A percentile compares a stretch with the other conserved stretches of the same genome.
These are phyloP conservation scores for Ustilago hordei DNA, from an alignment of 1,284 basidiomycete species.

Conservation along the genomic window DNA sequence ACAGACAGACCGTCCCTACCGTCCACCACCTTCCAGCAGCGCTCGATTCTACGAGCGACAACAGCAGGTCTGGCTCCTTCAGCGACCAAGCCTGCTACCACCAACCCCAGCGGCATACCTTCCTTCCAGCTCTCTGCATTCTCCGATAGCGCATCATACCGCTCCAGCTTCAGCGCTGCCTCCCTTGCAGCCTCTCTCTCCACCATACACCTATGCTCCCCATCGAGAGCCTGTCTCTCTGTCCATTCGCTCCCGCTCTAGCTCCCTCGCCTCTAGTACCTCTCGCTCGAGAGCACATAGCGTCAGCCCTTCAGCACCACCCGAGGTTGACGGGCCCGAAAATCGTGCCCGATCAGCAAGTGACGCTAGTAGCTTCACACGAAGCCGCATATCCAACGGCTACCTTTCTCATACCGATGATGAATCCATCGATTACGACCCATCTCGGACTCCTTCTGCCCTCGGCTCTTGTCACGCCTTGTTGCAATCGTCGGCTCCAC, in stretches of 20 bases:
- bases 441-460: neutral
- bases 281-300: slow-evolving; percentile 21
- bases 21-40: slow-evolving; percentile 46
- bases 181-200: neutral
- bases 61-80: slow-evolving; percentile 34
- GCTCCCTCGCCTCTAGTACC: slow-evolving; percentile 1
- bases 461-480: neutral
- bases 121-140: slow-evolving; percentile 1
- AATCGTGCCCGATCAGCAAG: slow-evolving; percentile 34
- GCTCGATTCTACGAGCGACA: slow-evolving; percentile 44
- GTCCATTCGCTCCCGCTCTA: neutral
- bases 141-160: neutral
- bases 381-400: slow-evolving; percentile 33
- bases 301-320: slow-evolving; percentile 24
- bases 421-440: slow-evolving; percentile 16
- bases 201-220: neutral
- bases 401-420: slow-evolving; percentile 29
- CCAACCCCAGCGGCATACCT: neutral
- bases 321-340: neutral
- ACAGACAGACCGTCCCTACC: slow-evolving; percentile 36
- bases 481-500: neutral
- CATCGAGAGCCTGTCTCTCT: neutral
- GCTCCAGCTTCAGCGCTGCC: neutral
- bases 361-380: slow-evolving; percentile 48
- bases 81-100: slow-evolving; percentile 10